Evolutionary conservation across 1,139 yeast genomes (phyloP).

Genomic region (Debaryomyces sp.): DNA sequence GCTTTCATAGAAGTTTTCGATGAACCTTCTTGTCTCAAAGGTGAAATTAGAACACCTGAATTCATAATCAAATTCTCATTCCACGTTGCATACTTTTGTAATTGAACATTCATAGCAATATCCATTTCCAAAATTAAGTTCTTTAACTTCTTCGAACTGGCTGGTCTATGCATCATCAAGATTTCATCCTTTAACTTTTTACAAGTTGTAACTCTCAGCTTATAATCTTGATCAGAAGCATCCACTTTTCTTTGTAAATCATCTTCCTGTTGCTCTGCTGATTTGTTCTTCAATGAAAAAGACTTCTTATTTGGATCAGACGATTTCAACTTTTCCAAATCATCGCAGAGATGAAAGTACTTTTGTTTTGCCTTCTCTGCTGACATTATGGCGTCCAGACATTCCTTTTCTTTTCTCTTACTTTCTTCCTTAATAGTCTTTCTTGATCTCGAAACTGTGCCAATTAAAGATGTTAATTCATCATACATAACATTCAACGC

Average conservation of each 20-base stretch:
- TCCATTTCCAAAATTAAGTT: slow-evolving; percentile 84
- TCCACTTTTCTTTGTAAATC: slow-evolving; percentile 82
- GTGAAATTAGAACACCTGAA: slow-evolving; percentile 80
- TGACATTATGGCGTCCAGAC: slow-evolving; percentile 72
- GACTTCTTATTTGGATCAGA: slow-evolving; percentile 84
- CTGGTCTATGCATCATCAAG: slow-evolving; percentile 75
- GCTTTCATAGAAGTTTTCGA: slow-evolving; percentile 68
- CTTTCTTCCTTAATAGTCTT: slow-evolving; percentile 83
- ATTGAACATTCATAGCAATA: slow-evolving; percentile 82
- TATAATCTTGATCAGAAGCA: slow-evolving; percentile 82
- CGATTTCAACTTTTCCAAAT: slow-evolving; percentile 77
- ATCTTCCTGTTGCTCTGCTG: slow-evolving; percentile 90
- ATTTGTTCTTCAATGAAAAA: slow-evolving; percentile 75
- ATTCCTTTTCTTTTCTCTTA: slow-evolving; percentile 78
- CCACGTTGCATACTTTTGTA: slow-evolving; percentile 87
- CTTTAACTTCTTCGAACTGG: slow-evolving; percentile 69
- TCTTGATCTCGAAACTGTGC: slow-evolving; percentile 69
- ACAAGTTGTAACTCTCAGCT: slow-evolving; percentile 71
- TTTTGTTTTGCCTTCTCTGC: slow-evolving; percentile 90
- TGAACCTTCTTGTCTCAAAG: slow-evolving; percentile 47
- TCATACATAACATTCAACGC: slow-evolving; percentile 86
- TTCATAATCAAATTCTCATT: slow-evolving; percentile 82
- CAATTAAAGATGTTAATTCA: slow-evolving; percentile 73
- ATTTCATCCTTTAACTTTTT: slow-evolving; percentile 76
- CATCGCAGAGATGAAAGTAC: slow-evolving; percentile 81